Percentiles rank a stretch among this genome's conserved stretches.
Conservation (phyloP, 805 yeast species). For the Candida sphagnicola region DNA sequence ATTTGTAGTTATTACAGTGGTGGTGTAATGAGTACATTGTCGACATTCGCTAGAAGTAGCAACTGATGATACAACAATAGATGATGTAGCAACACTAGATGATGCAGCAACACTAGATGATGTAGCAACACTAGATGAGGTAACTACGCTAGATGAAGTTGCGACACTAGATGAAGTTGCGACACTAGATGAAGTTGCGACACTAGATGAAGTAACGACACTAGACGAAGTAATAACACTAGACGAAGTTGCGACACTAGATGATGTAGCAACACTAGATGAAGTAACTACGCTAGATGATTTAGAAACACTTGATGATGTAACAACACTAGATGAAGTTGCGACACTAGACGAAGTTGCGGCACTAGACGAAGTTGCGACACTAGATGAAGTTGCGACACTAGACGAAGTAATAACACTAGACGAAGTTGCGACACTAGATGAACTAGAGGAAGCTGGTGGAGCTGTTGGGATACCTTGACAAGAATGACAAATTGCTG, state of each 20-base stretch:
- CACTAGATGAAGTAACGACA: not conserved
- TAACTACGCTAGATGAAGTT: not conserved
- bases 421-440: not conserved
- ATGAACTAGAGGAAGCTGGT: not conserved
- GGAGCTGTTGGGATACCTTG: conserved; percentile 2
- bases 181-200: not conserved
- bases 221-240: not conserved
- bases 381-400: not conserved
- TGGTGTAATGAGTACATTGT: too few species aligned
- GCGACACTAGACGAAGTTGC: not conserved
- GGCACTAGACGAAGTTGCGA: not conserved
- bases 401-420: not conserved
- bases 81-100: too few species aligned
- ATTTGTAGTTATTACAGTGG: too few species aligned
- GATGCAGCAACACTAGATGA: too few species aligned
- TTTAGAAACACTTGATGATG: not conserved
- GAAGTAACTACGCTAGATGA: not conserved
- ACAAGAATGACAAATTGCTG: conserved; percentile 1
- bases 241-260: not conserved
- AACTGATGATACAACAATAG: too few species aligned
- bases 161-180: not conserved
- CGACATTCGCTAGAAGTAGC: too few species aligned
- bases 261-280: not conserved
- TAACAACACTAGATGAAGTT: not conserved
- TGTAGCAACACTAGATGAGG: not conserved